phyloP scores from a whole-genome alignment of 371 early-diverging fungal genomes.

The Mortierella sp. region DNA sequence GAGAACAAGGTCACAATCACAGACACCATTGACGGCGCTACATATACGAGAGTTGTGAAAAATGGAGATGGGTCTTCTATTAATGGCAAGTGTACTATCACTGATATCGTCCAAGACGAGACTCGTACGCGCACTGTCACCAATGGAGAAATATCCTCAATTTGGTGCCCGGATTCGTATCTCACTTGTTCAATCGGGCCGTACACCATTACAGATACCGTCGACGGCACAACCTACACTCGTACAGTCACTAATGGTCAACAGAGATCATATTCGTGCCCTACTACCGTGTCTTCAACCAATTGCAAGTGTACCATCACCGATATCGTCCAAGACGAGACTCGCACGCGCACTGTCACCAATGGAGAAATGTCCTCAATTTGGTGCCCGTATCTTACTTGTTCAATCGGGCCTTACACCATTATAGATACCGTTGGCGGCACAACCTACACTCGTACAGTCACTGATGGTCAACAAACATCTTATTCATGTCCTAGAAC shows the following conservation, averaged over 20 bases:
- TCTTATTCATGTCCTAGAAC: too few species aligned
- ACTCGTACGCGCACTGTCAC: slow-evolving; percentile 6
- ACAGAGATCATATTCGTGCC: too few species aligned
- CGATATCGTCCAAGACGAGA: slow-evolving; percentile 14
- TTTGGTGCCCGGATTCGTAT: too few species aligned
- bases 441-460: slow-evolving; percentile 15
- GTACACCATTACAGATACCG: too few species aligned
- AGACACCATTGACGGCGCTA: too few species aligned
- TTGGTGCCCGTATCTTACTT: too few species aligned
- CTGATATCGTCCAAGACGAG: slow-evolving; percentile 17
- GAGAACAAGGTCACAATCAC: too few species aligned
- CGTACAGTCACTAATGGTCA: slow-evolving; percentile 1
- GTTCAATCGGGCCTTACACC: too few species aligned
- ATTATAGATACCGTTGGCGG: too few species aligned
- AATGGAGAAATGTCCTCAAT: too few species aligned
- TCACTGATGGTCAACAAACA: not conserved
- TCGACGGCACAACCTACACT: slow-evolving; percentile 5
- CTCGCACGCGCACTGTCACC: slow-evolving; percentile 7
- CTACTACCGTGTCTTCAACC: not conserved
- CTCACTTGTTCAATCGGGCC: too few species aligned
- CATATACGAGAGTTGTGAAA: not conserved
- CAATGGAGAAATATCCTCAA: too few species aligned
- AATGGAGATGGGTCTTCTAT: not conserved
- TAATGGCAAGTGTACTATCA: slow-evolving; percentile 6
- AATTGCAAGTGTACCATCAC: slow-evolving; percentile 7